Conservation (phyloP, 2,329 filamentous ascomycete genomes). For the Exophiala spinifera region DNA sequence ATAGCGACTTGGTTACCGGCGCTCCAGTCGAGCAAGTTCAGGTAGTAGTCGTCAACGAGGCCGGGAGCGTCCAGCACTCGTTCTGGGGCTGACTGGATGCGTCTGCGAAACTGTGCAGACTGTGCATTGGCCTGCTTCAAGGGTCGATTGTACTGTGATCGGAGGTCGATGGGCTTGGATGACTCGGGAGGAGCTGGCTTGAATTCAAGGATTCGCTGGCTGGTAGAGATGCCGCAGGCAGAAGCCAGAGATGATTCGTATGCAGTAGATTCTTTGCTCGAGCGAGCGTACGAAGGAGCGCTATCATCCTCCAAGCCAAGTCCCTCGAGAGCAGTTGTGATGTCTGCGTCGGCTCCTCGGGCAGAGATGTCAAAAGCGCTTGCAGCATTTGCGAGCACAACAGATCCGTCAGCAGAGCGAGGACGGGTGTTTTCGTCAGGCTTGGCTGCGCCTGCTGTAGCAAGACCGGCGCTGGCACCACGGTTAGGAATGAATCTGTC, state of each 20-base stretch:
- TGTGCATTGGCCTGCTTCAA: slow-evolving; percentile 71
- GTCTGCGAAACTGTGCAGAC: slow-evolving; percentile 83
- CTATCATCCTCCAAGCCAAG: slow-evolving; percentile 74
- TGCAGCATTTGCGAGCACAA: slow-evolving; percentile 69
- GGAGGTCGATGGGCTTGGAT: slow-evolving; percentile 94
- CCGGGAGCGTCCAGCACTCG: slow-evolving; percentile 94
- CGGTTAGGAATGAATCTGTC: slow-evolving; percentile 98
- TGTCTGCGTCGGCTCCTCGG: slow-evolving; percentile 66
- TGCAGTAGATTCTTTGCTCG: slow-evolving; percentile 80
- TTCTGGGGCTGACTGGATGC: slow-evolving; percentile 91
- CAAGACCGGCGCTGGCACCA: slow-evolving; percentile 80
- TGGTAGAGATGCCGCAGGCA: slow-evolving; percentile 88
- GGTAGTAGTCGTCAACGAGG: slow-evolving; percentile 96
- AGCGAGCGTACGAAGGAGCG: slow-evolving; percentile 64
- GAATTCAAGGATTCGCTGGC: slow-evolving; percentile 94
- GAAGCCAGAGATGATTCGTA: slow-evolving; percentile 89
- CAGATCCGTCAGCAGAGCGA: slow-evolving; percentile 73
- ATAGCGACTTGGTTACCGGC: slow-evolving; percentile 97
- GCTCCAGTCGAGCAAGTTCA: slow-evolving; percentile 98
- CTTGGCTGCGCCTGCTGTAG: slow-evolving; percentile 78
- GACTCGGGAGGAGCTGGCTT: slow-evolving; percentile 98
- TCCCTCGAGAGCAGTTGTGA: slow-evolving; percentile 73
- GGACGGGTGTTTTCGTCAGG: slow-evolving; percentile 73
- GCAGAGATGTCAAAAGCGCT: slow-evolving; percentile 60
- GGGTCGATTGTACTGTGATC: slow-evolving; percentile 96